Evolutionary conservation across 164 flowering plant genomes (phyloP).

Genomic region (Annona cherimola): DNA sequence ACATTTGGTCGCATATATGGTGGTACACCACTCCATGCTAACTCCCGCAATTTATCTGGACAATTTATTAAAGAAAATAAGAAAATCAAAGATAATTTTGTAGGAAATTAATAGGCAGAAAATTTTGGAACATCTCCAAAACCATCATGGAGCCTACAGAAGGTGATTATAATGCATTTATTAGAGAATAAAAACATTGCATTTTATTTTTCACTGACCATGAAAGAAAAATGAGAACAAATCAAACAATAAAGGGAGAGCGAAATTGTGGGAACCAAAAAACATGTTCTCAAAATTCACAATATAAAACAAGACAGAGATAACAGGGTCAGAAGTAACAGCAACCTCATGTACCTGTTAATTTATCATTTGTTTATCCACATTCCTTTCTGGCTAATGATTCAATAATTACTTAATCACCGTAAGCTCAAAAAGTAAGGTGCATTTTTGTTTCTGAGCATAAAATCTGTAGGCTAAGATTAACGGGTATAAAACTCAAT

Average conservation of each 20-base stretch:
- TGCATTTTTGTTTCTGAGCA: no score
- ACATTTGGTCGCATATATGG: conserved; percentile 82
- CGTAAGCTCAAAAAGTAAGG: no score
- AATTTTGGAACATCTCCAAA: neutral
- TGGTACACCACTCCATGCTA: conserved; percentile 97
- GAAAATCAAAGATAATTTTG: neutral
- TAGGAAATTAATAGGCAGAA: neutral
- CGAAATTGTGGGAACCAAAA: no score
- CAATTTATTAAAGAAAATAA: neutral
- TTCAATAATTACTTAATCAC: no score
- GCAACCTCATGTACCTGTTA: neutral
- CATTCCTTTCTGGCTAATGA: no score
- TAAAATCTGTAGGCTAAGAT: no score
- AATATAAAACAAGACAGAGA: neutral
- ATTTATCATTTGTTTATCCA: no score
- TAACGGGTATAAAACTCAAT: no score
- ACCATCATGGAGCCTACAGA: neutral
- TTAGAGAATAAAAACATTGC: no score
- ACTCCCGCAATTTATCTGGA: conserved; percentile 79
- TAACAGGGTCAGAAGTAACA: neutral
- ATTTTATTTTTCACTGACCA: no score
- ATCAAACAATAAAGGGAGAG: no score
- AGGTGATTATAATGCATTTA: neutral
- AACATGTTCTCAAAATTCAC: neutral
- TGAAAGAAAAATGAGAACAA: no score